Percentiles rank a stretch among this genome's conserved stretches.
Evolutionary conservation across 129 eudicot genomes (phyloP).

Genomic region (Flaveria sonorensis): DNA sequence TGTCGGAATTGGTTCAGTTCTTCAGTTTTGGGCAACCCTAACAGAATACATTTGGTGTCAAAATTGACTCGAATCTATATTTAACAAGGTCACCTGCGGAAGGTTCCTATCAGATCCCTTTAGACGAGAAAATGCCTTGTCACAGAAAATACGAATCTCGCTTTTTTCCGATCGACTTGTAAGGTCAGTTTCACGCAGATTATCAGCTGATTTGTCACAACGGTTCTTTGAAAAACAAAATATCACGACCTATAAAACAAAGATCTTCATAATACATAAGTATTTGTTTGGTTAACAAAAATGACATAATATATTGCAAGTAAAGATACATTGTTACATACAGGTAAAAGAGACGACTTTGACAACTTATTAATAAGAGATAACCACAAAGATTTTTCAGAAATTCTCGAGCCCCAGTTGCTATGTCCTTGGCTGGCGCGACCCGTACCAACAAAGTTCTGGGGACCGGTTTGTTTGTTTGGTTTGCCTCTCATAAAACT

Average conservation of each 20-base stretch:
- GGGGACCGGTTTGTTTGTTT: slow-evolving; percentile 71
- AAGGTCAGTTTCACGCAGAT: slow-evolving; percentile 79
- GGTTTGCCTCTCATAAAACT: slow-evolving; percentile 60
- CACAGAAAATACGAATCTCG: slow-evolving; percentile 86
- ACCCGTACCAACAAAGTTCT: slow-evolving; percentile 51
- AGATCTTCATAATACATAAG: background rate
- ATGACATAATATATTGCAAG: background rate
- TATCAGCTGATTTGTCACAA: slow-evolving; percentile 94
- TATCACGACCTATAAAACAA: slow-evolving; percentile 71
- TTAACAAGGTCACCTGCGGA: slow-evolving; percentile 64
- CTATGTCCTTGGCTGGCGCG: slow-evolving; percentile 52
- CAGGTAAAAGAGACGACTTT: slow-evolving; percentile 84
- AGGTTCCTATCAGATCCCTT: slow-evolving; percentile 96
- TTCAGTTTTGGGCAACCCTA: background rate
- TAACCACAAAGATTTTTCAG: slow-evolving; percentile 86
- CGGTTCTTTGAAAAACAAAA: slow-evolving; percentile 98
- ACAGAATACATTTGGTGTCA: slow-evolving; percentile 9
- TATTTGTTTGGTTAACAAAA: background rate
- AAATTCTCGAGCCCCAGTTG: slow-evolving; percentile 63
- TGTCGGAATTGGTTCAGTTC: background rate
- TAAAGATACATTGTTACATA: slow-evolving; percentile 44
- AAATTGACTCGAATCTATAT: slow-evolving; percentile 4
- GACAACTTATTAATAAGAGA: slow-evolving; percentile 78
- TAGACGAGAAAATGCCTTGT: slow-evolving; percentile 91
- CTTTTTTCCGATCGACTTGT: slow-evolving; percentile 90